These are phyloP conservation scores for Metschnikowia orientalis DNA, from an alignment of 805 yeast genomes.

Conservation along the genomic window DNA sequence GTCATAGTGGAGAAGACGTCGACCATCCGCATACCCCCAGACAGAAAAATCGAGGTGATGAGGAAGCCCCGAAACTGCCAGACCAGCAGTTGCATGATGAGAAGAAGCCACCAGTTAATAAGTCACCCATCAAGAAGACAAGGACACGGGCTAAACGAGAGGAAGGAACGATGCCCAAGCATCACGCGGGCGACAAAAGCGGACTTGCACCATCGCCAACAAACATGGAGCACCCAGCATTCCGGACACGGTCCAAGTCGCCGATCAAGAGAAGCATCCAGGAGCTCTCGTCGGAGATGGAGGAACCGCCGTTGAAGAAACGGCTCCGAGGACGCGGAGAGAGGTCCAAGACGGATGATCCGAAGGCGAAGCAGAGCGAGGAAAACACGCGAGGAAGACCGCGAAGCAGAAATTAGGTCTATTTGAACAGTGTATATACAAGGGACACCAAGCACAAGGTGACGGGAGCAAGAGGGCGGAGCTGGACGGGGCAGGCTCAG, in stretches of 20 bases:
- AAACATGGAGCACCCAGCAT: conserved; percentile 15
- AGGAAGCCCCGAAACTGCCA: no score
- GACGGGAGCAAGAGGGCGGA: conserved; percentile 10
- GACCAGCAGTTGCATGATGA: no score
- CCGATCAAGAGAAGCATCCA: conserved; percentile 19
- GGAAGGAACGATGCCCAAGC: no score
- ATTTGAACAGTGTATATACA: no score
- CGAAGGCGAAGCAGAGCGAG: conserved; percentile 7
- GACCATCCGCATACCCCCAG: no score
- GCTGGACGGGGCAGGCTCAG: conserved; percentile 5
- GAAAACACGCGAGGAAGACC: conserved; percentile 9
- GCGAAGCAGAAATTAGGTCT: conserved; percentile 9
- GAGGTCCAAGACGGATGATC: conserved; percentile 4
- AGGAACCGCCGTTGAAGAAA: conserved; percentile 12
- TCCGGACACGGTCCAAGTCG: conserved; percentile 17
- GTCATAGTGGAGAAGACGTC: conserved; percentile 3
- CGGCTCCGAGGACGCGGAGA: conserved; percentile 9
- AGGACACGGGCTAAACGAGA: background rate
- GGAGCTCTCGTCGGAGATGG: conserved; percentile 16
- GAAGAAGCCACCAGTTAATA: no score
- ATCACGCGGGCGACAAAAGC: background rate
- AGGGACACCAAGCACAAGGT: no score
- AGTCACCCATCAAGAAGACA: background rate
- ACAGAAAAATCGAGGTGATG: no score
- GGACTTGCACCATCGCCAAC: background rate